These are phyloP conservation scores for Xylaria sp. DNA, from an alignment of 2,329 filamentous ascomycete species.

Conservation along the genomic window DNA sequence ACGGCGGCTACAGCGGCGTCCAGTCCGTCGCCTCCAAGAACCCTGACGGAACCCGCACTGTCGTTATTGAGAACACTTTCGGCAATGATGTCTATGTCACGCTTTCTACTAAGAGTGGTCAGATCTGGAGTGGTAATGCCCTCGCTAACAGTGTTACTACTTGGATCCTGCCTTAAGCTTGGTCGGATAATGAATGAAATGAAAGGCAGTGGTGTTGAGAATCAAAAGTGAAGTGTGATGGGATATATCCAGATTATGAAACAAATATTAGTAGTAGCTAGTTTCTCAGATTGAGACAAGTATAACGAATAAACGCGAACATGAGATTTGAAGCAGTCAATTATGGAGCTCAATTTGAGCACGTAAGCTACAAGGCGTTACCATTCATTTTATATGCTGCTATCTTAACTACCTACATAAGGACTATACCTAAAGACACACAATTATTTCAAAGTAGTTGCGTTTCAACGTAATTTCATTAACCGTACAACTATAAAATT, in stretches of 20 bases:
- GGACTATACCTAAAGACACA: too few relatives aligned
- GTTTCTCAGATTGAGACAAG: not conserved
- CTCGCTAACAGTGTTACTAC: conserved; percentile 52
- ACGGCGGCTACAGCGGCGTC: conserved; percentile 52
- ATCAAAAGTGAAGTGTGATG: not conserved
- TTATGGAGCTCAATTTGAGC: not conserved
- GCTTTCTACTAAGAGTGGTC: conserved; percentile 48
- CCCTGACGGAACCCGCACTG: conserved; percentile 57
- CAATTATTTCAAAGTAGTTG: too few relatives aligned
- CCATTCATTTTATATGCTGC: too few relatives aligned
- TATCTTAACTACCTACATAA: too few relatives aligned
- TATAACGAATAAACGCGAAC: not conserved
- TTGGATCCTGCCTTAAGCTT: conserved; percentile 58
- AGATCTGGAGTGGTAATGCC: conserved; percentile 55
- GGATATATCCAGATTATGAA: not conserved
- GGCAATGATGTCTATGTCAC: conserved; percentile 57
- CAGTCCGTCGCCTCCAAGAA: conserved; percentile 60
- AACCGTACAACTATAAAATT: too few relatives aligned
- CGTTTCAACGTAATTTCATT: too few relatives aligned
- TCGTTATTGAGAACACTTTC: conserved; percentile 61
- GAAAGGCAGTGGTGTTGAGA: not conserved
- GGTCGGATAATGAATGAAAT: not conserved
- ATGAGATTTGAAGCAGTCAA: not conserved
- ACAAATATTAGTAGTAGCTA: not conserved
- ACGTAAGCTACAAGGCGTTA: not conserved